phyloP scores from a whole-genome alignment of 306 rosid genomes.

The Medicago lupulina region DNA sequence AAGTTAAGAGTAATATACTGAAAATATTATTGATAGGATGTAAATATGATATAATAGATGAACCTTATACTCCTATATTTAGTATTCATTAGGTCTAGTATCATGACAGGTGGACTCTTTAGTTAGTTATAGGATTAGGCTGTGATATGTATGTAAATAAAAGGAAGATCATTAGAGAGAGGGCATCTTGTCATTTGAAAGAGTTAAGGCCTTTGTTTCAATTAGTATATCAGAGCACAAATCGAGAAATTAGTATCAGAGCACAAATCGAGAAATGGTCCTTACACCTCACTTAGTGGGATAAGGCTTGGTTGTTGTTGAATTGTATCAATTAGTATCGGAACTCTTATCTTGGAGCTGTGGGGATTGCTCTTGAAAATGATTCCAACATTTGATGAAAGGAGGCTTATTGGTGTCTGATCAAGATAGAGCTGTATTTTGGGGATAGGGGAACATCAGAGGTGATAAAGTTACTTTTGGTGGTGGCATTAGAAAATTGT shows the following conservation, averaged over 20 bases:
- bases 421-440: not conserved
- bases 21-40: not conserved
- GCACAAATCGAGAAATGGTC: too few species aligned
- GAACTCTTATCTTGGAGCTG: not conserved
- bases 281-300: too few species aligned
- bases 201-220: constrained; percentile 2
- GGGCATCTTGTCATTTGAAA: not conserved
- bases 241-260: too few species aligned
- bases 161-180: not conserved
- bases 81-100: not conserved
- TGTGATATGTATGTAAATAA: not conserved
- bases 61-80: not conserved
- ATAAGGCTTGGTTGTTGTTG: too few species aligned
- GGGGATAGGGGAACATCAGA: not conserved
- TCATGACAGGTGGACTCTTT: not conserved
- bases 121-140: not conserved
- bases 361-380: not conserved
- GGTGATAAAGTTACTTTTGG: not conserved
- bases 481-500: not conserved
- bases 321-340: not conserved
- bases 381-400: constrained; percentile 2
- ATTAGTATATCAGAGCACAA: too few species aligned
- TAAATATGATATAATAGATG: not conserved
- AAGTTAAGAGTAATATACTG: not conserved
- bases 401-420: not conserved